Percentiles rank a stretch among this genome's conserved stretches.
Evolutionary conservation across 1,284 basidiomycete species (phyloP).

Genomic region (Cutaneotrichosporon sp.): DNA sequence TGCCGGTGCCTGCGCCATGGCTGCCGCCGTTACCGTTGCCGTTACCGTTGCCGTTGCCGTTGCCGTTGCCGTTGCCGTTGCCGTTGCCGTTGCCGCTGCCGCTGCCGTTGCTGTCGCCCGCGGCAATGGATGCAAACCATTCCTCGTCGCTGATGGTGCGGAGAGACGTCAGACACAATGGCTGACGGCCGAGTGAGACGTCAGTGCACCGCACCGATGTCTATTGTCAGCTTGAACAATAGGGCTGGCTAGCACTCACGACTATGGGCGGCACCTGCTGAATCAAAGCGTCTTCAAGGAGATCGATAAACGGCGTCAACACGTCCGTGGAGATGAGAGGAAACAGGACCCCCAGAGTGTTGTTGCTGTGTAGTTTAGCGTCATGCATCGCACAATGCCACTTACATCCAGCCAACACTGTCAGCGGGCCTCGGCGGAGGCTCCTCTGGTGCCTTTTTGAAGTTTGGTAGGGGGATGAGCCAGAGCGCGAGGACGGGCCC

Average conservation of each 20-base stretch:
- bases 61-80: no score
- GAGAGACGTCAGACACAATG: conserved; percentile 41
- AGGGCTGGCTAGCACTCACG: background rate
- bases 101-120: no score
- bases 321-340: conserved; percentile 46
- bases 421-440: conserved; percentile 7
- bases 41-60: no score
- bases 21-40: no score
- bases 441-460: background rate
- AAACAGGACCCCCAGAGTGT: conserved; percentile 42
- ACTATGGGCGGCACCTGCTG: conserved; percentile 45
- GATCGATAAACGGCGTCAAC: conserved; percentile 48
- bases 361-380: conserved; percentile 33
- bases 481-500: conserved; percentile 5
- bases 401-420: conserved; percentile 18
- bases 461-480: conserved; percentile 1
- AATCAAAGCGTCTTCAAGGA: conserved; percentile 47
- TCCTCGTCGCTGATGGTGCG: conserved; percentile 41
- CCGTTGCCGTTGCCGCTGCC: no score
- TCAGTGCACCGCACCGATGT: conserved; percentile 43
- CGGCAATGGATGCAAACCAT: conserved; percentile 40
- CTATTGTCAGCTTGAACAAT: conserved; percentile 13
- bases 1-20: no score
- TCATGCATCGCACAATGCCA: background rate
- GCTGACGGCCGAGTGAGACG: conserved; percentile 40